Base-by-base conservation (phyloP, 1,139 yeast species). In the Kodamaea anthophila region DNA sequence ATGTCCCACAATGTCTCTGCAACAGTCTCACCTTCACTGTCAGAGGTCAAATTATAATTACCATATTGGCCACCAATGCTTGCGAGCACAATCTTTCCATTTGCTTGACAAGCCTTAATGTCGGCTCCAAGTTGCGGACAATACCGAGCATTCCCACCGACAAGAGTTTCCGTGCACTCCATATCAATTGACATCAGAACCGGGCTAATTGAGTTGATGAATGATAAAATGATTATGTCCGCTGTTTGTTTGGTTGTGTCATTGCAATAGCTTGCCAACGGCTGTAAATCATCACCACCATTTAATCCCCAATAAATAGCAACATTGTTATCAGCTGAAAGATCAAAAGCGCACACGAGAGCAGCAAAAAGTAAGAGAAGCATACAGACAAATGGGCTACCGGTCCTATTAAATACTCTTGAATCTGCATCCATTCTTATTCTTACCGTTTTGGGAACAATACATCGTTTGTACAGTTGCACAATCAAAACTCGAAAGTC, bases 281-380 rank as follows among this genome's bases (percentile, higher is more conserved):
- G 25, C 14, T 32, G 26, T 23, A 44, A 47, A 28, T 33, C 22
- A 3, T 40, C 38, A 22, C 35, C 39, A 18, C 50, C 34, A 27
- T 46, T 44, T 20, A 46, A 50, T 23, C 52, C 52, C 50, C 49
- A 47, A 34, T 46, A 47, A 8, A 41, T 39, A 7, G 42, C 51
- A 7, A 45, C 37, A 24, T 37, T 37, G 20, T 26, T 24, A 18
- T 32, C 28, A 16, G 29, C 32, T 12, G 30, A 14, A 4, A 29
- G 13, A 13, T 27, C 19, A 30, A 33, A 33, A 25, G 42, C 34
- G 7, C 5, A 4, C 4, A 21, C 21, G 10, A 24, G 10, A 10
- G 18, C 9, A 9, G 10, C 15, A 3, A 16, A 15, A 12, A 24
- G 10, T 3, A 18, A 8, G 15, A 24, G n/a, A 10, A 24, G 27